Evolutionary conservation across 768 basidiomycete genomes (phyloP), one percentile per base, ranked within the genome.

Genomic region (Megacollybia marginata): DNA sequence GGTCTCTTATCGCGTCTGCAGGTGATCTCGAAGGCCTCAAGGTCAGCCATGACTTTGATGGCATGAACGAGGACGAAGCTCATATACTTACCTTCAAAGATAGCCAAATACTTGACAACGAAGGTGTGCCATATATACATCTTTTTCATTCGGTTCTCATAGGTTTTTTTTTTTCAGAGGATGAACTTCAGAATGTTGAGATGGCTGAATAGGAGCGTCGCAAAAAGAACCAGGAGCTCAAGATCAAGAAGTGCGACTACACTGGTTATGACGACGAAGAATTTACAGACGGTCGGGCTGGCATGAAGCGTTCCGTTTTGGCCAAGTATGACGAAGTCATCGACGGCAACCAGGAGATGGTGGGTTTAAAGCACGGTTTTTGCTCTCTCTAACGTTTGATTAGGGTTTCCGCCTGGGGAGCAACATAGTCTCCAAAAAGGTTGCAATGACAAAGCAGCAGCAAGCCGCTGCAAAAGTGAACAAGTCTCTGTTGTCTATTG

Each of bases 201-300:
- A 80, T 98, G 78, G 92, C 91, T 0, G 94, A 96, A 62, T 82
- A 79, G 46, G 92, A 94, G 56, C 80, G 79, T 18, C 79, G 76
- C 13, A 80, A 88, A 60, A 85, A 91, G 67, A 83, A 85, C 33
- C 71, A 82, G 46, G 89, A 93, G 42, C 68, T 88, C 45, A 95
- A 96, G 68, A 91, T 86, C 42, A 92, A 95, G 71, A 83, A 78
- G 50, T 81, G 79, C 20, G 87, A 89, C 61, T 98, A 97, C 61
- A 93, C 91, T 0, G 94, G 94, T 13, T 95, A 90, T 62, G 94
- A 99, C 58, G 95, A 98, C 58, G 93, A 95, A 5, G 96, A 98
- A 60, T 97, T 98, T 56, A 72, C 65, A 2, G 79, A 79, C 19
- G 88, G 83, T 19, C 76, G 72, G 43, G 82, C 78, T 47, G 90